A percentile compares a stretch with the other conserved stretches of the same genome.
These are phyloP conservation scores for Syncephalis plumigaleata DNA, from an alignment of 371 early-diverging fungal genomes.

Conservation along the genomic window DNA sequence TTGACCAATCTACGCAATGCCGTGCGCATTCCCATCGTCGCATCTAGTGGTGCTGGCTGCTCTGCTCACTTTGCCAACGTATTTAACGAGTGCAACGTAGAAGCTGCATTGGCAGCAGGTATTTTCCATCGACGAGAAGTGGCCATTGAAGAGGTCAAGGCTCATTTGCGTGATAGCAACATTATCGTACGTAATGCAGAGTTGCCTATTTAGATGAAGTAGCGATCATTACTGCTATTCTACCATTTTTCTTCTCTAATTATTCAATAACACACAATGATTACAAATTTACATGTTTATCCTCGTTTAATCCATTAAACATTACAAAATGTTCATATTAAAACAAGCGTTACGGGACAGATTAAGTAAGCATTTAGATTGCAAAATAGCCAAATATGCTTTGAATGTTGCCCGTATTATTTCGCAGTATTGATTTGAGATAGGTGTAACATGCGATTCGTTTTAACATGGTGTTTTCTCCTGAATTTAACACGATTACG, in stretches of 20 bases:
- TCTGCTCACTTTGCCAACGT: constrained; percentile 75
- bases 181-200: constrained; percentile 22
- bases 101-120: constrained; percentile 93
- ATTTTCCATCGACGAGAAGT: constrained; percentile 93
- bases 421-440: background rate
- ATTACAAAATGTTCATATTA: too few species aligned
- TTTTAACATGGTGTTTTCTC: too few species aligned
- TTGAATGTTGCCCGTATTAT: too few species aligned
- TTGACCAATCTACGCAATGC: constrained; percentile 52
- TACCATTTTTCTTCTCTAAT: too few species aligned
- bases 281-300: too few species aligned
- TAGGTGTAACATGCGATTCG: background rate
- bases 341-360: too few species aligned
- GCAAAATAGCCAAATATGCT: too few species aligned
- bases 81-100: constrained; percentile 64
- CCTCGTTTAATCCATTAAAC: too few species aligned
- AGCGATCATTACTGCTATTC: too few species aligned
- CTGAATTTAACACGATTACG: too few species aligned
- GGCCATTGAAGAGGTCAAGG: constrained; percentile 69
- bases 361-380: too few species aligned
- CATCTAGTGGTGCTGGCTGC: constrained; percentile 83
- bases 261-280: too few species aligned
- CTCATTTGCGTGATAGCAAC: constrained; percentile 24
- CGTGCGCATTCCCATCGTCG: constrained; percentile 88
- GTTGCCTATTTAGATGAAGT: background rate